A percentile compares a stretch with the other conserved stretches of the same genome.
Evolutionary conservation across 768 basidiomycete species (phyloP).

Genomic region (Agaricus bisporus): DNA sequence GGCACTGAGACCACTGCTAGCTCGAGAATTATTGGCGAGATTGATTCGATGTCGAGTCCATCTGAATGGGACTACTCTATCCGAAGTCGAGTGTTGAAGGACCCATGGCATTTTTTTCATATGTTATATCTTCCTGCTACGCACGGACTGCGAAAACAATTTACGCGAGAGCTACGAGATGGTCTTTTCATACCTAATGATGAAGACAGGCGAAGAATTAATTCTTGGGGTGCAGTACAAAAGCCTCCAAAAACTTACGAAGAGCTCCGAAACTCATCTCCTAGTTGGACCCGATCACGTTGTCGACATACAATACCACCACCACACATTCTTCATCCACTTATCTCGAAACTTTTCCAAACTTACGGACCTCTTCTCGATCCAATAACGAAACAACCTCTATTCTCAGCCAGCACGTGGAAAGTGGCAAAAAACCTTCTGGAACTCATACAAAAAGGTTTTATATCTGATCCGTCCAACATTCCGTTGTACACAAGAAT

Average conservation of each 20-base stretch:
- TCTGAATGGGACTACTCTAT: neutral
- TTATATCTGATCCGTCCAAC: neutral
- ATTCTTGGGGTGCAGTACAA: too few species aligned
- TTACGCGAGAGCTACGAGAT: constrained; percentile 18
- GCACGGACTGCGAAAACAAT: constrained; percentile 17
- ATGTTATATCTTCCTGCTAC: constrained; percentile 18
- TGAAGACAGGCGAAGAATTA: too few species aligned
- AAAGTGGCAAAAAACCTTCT: neutral
- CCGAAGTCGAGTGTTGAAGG: constrained; percentile 18
- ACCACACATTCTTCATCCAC: neutral
- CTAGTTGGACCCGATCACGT: too few species aligned
- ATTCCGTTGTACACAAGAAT: neutral
- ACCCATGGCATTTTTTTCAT: constrained; percentile 20
- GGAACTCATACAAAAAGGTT: neutral
- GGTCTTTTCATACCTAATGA: constrained; percentile 19
- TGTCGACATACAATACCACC: neutral
- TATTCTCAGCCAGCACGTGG: neutral
- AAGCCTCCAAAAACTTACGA: too few species aligned
- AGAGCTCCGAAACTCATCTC: too few species aligned
- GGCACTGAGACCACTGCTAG: too few species aligned
- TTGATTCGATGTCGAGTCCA: too few species aligned
- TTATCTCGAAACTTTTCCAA: neutral
- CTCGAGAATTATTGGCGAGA: too few species aligned
- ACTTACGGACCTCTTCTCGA: neutral
- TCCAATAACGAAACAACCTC: neutral